Conservation (phyloP, 2,329 filamentous ascomycete genomes). For the Furcasterigmium sp. region DNA sequence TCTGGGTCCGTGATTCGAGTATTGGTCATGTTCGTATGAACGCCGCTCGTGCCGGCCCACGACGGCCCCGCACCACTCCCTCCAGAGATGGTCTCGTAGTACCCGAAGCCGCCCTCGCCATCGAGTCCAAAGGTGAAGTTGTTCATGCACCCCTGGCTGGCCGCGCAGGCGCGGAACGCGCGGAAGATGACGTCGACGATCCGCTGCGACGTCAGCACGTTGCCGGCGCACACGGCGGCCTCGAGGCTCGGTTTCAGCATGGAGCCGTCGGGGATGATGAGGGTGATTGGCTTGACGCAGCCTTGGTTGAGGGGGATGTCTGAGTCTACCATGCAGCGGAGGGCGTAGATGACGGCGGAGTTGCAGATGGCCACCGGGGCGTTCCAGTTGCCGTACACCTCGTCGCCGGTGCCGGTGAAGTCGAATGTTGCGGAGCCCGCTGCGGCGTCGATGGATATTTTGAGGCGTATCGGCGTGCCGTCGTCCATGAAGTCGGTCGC, state of each 20-base stretch:
- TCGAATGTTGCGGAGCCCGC: constrained; percentile 70
- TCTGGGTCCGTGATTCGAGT: constrained; percentile 79
- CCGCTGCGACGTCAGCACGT: constrained; percentile 26
- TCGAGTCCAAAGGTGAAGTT: constrained; percentile 76
- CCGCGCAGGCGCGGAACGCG: constrained; percentile 69
- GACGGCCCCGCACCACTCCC: constrained; percentile 67
- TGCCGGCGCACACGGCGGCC: constrained; percentile 26
- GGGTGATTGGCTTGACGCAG: constrained; percentile 70
- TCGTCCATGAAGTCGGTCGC: constrained; percentile 86
- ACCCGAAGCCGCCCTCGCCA: constrained; percentile 61
- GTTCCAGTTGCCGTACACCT: constrained; percentile 23
- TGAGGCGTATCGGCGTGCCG: constrained; percentile 70
- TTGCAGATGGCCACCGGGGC: constrained; percentile 24
- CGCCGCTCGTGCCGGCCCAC: constrained; percentile 69
- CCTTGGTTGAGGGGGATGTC: constrained; percentile 29
- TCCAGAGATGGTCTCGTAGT: constrained; percentile 82
- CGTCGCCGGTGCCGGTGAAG: constrained; percentile 22
- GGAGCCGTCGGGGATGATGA: constrained; percentile 62
- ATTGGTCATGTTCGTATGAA: constrained; percentile 83
- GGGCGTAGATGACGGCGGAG: constrained; percentile 25
- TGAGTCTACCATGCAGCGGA: constrained; percentile 23
- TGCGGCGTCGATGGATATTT: constrained; percentile 67
- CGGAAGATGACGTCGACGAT: constrained; percentile 64
- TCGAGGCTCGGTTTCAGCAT: constrained; percentile 25
- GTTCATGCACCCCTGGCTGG: constrained; percentile 74